phyloP scores from a whole-genome alignment of 2,329 filamentous ascomycete species.

The Ascochyta fabae region DNA sequence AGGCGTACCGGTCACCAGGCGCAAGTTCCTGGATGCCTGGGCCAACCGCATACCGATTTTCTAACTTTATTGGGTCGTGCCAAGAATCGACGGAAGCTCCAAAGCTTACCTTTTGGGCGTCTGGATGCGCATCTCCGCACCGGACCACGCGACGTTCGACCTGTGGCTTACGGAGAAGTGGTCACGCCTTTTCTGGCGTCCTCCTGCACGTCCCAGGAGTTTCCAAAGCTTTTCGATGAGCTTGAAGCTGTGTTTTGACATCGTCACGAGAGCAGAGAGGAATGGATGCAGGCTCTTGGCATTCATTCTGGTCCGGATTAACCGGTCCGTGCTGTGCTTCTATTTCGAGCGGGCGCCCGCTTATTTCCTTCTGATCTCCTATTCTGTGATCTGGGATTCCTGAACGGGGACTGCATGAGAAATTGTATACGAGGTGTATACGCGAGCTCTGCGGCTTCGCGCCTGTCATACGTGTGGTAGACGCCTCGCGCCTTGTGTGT shows the following conservation, averaged over 20 bases:
- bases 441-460: background rate
- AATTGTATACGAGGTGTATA: background rate
- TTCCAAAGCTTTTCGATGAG: background rate
- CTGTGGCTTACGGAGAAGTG: background rate
- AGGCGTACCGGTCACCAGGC: conserved; percentile 14
- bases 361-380: conserved; percentile 9
- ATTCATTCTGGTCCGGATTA: conserved; percentile 5
- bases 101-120: conserved; percentile 9
- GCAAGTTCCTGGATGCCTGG: conserved; percentile 11
- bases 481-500: background rate
- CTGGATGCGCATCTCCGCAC: background rate
- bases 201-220: background rate
- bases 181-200: background rate
- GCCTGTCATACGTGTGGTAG: background rate
- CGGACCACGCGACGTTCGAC: background rate
- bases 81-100: conserved; percentile 6
- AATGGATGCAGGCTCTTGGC: conserved; percentile 8
- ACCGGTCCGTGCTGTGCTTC: conserved; percentile 12
- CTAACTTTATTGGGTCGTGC: conserved; percentile 6
- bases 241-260: background rate
- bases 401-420: background rate
- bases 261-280: conserved; percentile 8
- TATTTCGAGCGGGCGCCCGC: conserved; percentile 8
- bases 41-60: conserved; percentile 10
- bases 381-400: conserved; percentile 4